These are phyloP conservation scores for Effrenium voratum DNA, from an alignment of 73 alveolate species.

Conservation along the genomic window DNA sequence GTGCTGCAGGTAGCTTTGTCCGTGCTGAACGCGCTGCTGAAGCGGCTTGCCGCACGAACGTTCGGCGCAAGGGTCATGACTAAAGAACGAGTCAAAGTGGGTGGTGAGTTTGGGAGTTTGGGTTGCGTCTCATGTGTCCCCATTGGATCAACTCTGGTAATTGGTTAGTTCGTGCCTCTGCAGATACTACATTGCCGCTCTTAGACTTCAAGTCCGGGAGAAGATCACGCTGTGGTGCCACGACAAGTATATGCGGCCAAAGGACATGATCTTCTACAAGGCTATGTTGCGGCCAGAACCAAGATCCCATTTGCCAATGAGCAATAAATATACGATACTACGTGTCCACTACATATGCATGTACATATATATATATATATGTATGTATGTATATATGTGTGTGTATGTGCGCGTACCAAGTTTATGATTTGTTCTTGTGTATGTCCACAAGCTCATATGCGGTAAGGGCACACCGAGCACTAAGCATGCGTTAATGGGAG, in stretches of 20 bases:
- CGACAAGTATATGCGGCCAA: constrained; percentile 88
- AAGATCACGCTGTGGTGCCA: constrained; percentile 92
- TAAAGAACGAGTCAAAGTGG: not conserved
- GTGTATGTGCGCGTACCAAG: too few relatives aligned
- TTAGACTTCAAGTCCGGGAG: constrained; percentile 57
- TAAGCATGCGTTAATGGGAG: too few relatives aligned
- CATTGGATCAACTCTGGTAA: not conserved
- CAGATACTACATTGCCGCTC: constrained; percentile 64
- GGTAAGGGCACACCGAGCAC: too few relatives aligned
- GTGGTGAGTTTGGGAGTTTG: not conserved
- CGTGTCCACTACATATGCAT: too few relatives aligned
- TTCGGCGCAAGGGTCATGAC: not conserved
- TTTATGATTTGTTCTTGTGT: too few relatives aligned
- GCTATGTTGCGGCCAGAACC: not conserved
- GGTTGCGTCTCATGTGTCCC: not conserved
- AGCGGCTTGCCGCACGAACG: not conserved
- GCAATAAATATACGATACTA: too few relatives aligned
- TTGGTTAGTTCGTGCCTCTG: not conserved
- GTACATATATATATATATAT: too few relatives aligned
- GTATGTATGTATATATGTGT: too few relatives aligned
- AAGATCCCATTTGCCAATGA: too few relatives aligned
- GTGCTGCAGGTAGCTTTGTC: constrained; percentile 1
- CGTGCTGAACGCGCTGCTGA: constrained; percentile 61
- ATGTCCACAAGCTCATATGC: too few relatives aligned
- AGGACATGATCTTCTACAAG: constrained; percentile 92